These are phyloP conservation scores for Ambrosia trifida DNA, from an alignment of 129 eudicot genomes.

Conservation along the genomic window DNA sequence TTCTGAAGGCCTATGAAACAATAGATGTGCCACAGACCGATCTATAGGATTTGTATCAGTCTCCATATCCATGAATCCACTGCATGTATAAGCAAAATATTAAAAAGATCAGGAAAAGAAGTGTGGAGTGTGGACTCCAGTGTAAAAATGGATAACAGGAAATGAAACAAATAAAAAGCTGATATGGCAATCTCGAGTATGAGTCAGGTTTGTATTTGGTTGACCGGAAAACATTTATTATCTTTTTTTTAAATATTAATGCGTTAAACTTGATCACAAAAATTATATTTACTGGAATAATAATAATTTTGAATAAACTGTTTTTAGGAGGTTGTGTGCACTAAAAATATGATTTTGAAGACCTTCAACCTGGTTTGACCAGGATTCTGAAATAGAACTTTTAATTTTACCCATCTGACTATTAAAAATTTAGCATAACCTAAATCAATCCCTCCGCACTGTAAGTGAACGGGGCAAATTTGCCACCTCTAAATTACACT, in stretches of 20 bases:
- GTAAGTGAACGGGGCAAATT: background rate
- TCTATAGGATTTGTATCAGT: conserved; percentile 91
- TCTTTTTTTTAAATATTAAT: background rate
- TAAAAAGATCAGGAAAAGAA: background rate
- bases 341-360: background rate
- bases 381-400: background rate
- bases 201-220: background rate
- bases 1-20: conserved; percentile 86
- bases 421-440: conserved; percentile 2
- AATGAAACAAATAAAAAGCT: background rate
- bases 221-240: background rate
- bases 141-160: background rate
- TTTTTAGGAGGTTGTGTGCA: background rate
- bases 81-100: conserved; percentile 35
- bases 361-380: background rate
- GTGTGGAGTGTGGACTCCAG: background rate
- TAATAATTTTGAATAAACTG: background rate
- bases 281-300: background rate
- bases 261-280: background rate
- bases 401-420: background rate
- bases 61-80: conserved; percentile 76
- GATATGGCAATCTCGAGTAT: background rate
- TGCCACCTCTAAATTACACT: background rate
- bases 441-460: background rate
- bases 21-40: conserved; percentile 85